Conservation (phyloP, 23 red algal genomes). For the Gracilariopsis chorda region DNA sequence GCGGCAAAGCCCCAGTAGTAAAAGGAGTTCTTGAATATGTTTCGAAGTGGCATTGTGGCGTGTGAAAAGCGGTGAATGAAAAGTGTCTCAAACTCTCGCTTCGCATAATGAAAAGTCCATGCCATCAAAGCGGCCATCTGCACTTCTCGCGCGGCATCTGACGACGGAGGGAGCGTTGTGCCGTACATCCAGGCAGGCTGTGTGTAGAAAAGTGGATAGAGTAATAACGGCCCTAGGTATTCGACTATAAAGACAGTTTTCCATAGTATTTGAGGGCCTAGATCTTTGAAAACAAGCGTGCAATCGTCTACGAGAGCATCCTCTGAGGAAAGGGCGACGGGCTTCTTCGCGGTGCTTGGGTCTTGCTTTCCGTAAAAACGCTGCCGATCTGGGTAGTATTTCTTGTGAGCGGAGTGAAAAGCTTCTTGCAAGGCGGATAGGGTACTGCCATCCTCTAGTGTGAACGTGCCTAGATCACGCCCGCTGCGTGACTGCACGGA, state of each 20-base stretch:
- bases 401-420: constrained; percentile 12
- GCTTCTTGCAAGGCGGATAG: constrained; percentile 6
- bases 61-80: constrained; percentile 98
- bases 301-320: constrained; percentile 23
- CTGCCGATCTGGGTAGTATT: constrained; percentile 61
- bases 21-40: constrained; percentile 86
- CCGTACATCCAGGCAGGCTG: constrained; percentile 67
- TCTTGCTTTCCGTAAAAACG: constrained; percentile 41
- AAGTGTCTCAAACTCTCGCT: constrained; percentile 92
- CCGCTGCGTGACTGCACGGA: constrained; percentile 24
- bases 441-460: constrained; percentile 12
- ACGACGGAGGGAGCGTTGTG: not conserved
- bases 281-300: constrained; percentile 80
- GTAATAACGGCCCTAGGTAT: constrained; percentile 90
- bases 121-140: constrained; percentile 65
- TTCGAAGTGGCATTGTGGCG: constrained; percentile 94
- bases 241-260: constrained; percentile 87
- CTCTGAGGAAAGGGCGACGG: not conserved
- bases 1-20: constrained; percentile 99
- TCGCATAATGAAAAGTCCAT: constrained; percentile 86
- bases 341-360: not conserved
- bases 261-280: constrained; percentile 93
- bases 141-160: not conserved
- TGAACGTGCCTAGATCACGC: constrained; percentile 23
- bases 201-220: constrained; percentile 77